Base-by-base conservation (phyloP, 768 basidiomycete species). In the Psilocybe azurescens region DNA sequence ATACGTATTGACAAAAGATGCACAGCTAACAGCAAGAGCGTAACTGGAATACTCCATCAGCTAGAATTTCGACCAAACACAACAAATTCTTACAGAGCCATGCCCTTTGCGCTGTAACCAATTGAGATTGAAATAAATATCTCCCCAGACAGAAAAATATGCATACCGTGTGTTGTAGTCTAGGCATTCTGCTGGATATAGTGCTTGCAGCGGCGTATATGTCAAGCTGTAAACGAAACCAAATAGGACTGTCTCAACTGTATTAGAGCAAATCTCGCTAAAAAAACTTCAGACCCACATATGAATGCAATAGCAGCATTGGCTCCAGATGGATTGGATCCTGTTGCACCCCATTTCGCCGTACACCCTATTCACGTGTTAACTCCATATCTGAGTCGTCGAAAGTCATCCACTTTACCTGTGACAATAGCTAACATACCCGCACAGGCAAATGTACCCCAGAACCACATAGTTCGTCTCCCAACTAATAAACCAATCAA, bases 191-290 rank as follows among this genome's bases (percentile, higher is more conserved):
- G 81, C 79, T 3, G 86, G 83, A 61, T 86, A 85, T 5, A 86
- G 69, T 0, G 81, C 85, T 71, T 87, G 87, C 28, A 88, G 78
- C 9, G 86, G 86, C 4, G 86, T 85, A 68, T 87, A 87, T 20
- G 85, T 77, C 59, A 84, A 78, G 38, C 80, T 82, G 71, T 77
- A 86, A 56, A 83, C 79, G 64, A 83, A 81, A 59, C 81, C 82
- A 72, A 86, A 85, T 20, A 87, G 65, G 76, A 86, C 56, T 56
- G 41, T 30, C 18, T 39, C 60, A 29, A 71, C 69, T 70, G 72
- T 61, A 56, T 41, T 18, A 44, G 7, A 30, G 55, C 54, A 32
- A 39, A 4, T 20, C 8, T 24, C 5, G 16, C 24, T 11, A 41
- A 49, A 20, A 2, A 47, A 20, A n/a, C 16, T 7, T 32, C 18